These are phyloP conservation scores for Bruguiera hainesii DNA, from an alignment of 441 rosid genomes.

Conservation along the genomic window DNA sequence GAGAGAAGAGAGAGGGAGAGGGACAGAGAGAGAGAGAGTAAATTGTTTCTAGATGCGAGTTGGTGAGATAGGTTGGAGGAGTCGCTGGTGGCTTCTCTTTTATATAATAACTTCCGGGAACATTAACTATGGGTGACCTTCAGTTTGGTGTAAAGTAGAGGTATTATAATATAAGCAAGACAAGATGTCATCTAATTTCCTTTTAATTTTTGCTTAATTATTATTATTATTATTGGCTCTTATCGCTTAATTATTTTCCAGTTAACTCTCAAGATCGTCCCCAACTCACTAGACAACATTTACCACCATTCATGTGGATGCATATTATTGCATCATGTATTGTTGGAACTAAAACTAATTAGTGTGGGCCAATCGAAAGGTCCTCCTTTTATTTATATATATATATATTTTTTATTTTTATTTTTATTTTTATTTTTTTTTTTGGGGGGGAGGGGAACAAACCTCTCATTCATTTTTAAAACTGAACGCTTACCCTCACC, in stretches of 20 bases:
- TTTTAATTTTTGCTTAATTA: neutral
- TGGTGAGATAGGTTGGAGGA: slow-evolving; percentile 87
- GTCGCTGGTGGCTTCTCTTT: slow-evolving; percentile 68
- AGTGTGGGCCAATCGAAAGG: slow-evolving; percentile 19
- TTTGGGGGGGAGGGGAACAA: neutral
- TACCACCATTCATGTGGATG: slow-evolving; percentile 29
- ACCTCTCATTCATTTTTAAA: neutral
- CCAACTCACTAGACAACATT: slow-evolving; percentile 30
- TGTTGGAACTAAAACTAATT: slow-evolving; percentile 41
- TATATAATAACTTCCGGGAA: slow-evolving; percentile 28
- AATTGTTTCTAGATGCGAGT: slow-evolving; percentile 93
- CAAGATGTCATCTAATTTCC: slow-evolving; percentile 17
- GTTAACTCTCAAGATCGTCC: slow-evolving; percentile 40
- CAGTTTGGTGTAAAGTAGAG: slow-evolving; percentile 53
- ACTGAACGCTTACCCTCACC: slow-evolving; percentile 1
- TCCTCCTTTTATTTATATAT: neutral
- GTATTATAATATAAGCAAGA: slow-evolving; percentile 25
- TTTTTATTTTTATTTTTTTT: too few species aligned
- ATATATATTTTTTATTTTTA: too few species aligned
- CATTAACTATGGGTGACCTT: slow-evolving; percentile 40
- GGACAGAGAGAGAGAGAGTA: slow-evolving; percentile 30
- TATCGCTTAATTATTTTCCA: slow-evolving; percentile 11
- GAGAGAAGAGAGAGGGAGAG: neutral
- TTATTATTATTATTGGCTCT: neutral
- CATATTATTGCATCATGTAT: slow-evolving; percentile 16